phyloP scores from a whole-genome alignment of 768 basidiomycete genomes.

The Royoungia palumana region DNA sequence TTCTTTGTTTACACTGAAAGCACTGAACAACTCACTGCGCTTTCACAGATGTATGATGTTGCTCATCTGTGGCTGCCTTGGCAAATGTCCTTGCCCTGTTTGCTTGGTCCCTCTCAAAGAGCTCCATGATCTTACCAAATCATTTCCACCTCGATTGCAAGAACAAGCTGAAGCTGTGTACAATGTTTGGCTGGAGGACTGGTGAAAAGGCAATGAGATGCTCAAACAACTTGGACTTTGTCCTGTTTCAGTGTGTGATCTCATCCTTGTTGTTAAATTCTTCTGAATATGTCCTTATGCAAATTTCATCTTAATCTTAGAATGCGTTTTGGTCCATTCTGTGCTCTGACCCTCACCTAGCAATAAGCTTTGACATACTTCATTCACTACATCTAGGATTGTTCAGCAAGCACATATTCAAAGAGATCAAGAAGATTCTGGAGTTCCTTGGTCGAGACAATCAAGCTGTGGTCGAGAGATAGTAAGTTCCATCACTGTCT shows the following conservation, averaged over 20 bases:
- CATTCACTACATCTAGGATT: constrained; percentile 34
- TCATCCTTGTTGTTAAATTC: no score
- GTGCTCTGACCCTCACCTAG: constrained; percentile 33
- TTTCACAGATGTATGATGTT: constrained; percentile 37
- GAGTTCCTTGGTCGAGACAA: constrained; percentile 8
- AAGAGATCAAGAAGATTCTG: constrained; percentile 22
- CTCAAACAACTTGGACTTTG: constrained; percentile 21
- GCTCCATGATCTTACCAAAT: constrained; percentile 19
- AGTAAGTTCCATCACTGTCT: constrained; percentile 24
- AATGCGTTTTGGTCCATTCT: constrained; percentile 41
- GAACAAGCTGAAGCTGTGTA: constrained; percentile 10
- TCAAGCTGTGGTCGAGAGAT: constrained; percentile 10
- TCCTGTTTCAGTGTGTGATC: constrained; percentile 16
- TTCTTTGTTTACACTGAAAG: no score
- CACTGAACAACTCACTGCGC: background rate
- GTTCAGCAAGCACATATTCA: constrained; percentile 30
- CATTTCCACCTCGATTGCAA: constrained; percentile 15
- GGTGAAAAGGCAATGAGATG: constrained; percentile 15
- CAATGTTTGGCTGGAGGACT: background rate
- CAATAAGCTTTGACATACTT: constrained; percentile 38
- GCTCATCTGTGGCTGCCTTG: constrained; percentile 29
- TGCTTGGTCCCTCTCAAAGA: constrained; percentile 34
- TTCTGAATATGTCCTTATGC: no score
- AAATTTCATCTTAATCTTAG: background rate
- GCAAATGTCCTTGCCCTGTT: constrained; percentile 35